These are phyloP conservation scores for Hippophae rhamnoides DNA, from an alignment of 306 rosid species.

Conservation along the genomic window DNA sequence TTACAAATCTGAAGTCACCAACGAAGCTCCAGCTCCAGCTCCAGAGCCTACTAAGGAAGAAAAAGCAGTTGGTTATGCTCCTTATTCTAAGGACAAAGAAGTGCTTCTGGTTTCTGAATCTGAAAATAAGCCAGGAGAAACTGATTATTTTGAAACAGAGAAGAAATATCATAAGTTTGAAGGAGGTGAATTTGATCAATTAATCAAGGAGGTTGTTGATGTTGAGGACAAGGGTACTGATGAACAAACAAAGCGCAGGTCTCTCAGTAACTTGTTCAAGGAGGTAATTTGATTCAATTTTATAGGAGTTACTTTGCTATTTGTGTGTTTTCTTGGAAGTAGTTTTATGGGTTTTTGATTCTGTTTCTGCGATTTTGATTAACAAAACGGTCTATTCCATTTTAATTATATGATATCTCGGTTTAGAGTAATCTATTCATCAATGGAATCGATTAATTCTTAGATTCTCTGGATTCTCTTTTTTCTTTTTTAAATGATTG, in stretches of 20 bases:
- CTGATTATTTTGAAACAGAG: too few species aligned
- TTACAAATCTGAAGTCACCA: slow-evolving; percentile 10
- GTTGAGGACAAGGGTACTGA: slow-evolving; percentile 20
- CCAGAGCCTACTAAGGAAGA: slow-evolving; percentile 17
- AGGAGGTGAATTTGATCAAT: background rate
- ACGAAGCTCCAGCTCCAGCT: slow-evolving; percentile 1
- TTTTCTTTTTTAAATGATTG: too few species aligned
- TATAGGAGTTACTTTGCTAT: background rate
- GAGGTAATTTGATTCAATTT: slow-evolving; percentile 14
- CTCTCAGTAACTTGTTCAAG: slow-evolving; percentile 54
- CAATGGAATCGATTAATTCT: too few species aligned
- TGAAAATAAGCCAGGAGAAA: background rate
- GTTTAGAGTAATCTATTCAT: too few species aligned
- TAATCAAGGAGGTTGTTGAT: slow-evolving; percentile 22
- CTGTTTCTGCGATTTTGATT: too few species aligned
- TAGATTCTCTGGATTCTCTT: too few species aligned
- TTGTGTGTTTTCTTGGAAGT: background rate
- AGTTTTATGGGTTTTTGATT: too few species aligned
- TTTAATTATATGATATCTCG: too few species aligned
- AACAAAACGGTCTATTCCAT: too few species aligned
- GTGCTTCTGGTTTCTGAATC: background rate
- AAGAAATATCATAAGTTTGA: background rate
- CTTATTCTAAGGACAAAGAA: slow-evolving; percentile 2
- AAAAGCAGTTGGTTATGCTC: background rate
- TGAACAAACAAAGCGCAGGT: slow-evolving; percentile 26